A percentile compares a stretch with the other conserved stretches of the same genome.
Conservation (phyloP, 768 basidiomycete species). For the Podaxis mareebaensis region DNA sequence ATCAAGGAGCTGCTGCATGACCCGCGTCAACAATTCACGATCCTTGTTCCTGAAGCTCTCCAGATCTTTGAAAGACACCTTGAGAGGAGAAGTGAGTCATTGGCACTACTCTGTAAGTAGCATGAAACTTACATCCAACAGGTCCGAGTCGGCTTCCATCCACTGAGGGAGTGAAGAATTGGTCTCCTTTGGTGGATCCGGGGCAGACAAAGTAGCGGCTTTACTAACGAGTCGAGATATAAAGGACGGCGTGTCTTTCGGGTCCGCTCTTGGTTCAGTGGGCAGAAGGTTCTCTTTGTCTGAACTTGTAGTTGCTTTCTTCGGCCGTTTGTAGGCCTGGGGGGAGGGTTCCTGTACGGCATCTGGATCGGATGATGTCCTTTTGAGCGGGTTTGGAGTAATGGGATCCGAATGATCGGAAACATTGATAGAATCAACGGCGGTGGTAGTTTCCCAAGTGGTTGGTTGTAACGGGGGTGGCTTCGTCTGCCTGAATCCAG, state of each 20-base stretch:
- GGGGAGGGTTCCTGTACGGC: constrained; percentile 30
- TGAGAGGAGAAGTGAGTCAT: neutral
- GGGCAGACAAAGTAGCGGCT: neutral
- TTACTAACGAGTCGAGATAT: neutral
- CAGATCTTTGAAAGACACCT: neutral
- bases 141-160: constrained; percentile 5
- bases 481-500: constrained; percentile 34
- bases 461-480: constrained; percentile 22
- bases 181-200: neutral
- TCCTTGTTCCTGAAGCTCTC: neutral
- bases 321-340: constrained; percentile 34
- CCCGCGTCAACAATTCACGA: neutral
- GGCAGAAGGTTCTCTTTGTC: constrained; percentile 38
- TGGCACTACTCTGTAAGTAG: neutral
- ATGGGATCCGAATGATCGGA: constrained; percentile 39
- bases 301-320: constrained; percentile 21
- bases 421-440: constrained; percentile 31
- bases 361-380: constrained; percentile 41
- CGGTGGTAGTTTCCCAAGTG: constrained; percentile 19
- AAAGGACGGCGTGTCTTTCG: neutral
- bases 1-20: constrained; percentile 13
- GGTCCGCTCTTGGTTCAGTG: neutral
- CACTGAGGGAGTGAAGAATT: neutral
- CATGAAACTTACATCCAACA: neutral
- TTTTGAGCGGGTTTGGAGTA: constrained; percentile 34